Evolutionary conservation across 257 asterid genomes (phyloP).

Genomic region (Nicotiana paniculata): DNA sequence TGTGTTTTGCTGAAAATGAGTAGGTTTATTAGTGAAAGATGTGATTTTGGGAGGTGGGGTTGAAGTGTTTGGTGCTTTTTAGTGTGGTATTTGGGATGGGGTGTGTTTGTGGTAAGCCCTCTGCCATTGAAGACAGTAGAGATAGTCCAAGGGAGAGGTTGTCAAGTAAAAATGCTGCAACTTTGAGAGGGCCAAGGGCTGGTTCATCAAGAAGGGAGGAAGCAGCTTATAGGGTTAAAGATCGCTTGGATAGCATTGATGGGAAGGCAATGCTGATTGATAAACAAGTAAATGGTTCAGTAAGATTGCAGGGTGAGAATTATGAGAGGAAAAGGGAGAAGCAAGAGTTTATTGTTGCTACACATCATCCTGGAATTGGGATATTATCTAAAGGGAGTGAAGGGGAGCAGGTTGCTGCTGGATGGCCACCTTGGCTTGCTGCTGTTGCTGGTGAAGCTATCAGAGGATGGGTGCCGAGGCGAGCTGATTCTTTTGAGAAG

Average conservation of each 20-base stretch:
- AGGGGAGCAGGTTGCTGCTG: conserved; percentile 88
- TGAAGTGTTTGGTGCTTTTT: conserved; percentile 23
- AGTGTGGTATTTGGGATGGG: conserved; percentile 45
- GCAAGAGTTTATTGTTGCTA: conserved; percentile 36
- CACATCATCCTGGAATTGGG: conserved; percentile 48
- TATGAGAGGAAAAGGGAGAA: conserved; percentile 69
- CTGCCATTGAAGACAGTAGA: conserved; percentile 67
- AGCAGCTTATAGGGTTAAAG: conserved; percentile 40
- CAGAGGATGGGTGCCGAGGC: conserved; percentile 88
- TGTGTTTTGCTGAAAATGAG: conserved; percentile 19
- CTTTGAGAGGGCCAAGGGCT: conserved; percentile 40
- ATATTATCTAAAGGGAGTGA: conserved; percentile 50
- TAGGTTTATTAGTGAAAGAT: conserved; percentile 20
- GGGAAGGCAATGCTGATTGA: conserved; percentile 53
- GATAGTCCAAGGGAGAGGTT: conserved; percentile 70
- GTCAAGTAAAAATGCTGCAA: conserved; percentile 43
- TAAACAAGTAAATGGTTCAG: conserved; percentile 62
- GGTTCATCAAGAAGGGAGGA: conserved; percentile 67
- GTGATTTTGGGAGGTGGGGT: conserved; percentile 39
- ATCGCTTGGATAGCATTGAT: conserved; percentile 48
- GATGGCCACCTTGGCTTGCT: conserved; percentile 98
- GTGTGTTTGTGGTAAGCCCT: conserved; percentile 65
- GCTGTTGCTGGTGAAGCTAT: conserved; percentile 95
- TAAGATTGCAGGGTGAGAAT: conserved; percentile 41
- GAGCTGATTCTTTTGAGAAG: conserved; percentile 86